phyloP scores from a whole-genome alignment of 2,329 filamentous ascomycete species.

The Corniculantispora saksenae region DNA sequence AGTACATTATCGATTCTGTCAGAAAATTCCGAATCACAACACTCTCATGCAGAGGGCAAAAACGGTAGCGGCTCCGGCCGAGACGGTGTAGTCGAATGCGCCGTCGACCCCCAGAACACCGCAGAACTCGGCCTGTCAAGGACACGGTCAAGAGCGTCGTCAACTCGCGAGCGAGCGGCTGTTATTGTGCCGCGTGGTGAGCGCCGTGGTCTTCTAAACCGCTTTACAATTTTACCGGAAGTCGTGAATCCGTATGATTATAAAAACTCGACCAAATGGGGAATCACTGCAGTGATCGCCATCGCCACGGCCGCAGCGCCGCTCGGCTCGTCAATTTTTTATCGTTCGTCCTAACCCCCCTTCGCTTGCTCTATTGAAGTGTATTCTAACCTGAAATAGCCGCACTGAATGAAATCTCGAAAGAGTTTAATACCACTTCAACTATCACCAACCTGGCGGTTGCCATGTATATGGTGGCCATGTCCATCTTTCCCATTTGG shows the following conservation, averaged over 20 bases:
- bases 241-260: constrained; percentile 77
- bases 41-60: neutral
- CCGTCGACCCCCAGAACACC: constrained; percentile 1
- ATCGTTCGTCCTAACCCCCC: constrained; percentile 57
- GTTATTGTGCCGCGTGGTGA: constrained; percentile 45
- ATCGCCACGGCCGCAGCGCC: constrained; percentile 76
- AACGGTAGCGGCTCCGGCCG: neutral
- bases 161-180: constrained; percentile 5
- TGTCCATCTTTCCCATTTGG: constrained; percentile 78
- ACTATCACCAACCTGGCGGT: constrained; percentile 17
- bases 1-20: neutral
- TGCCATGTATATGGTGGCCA: constrained; percentile 58
- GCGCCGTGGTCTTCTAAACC: constrained; percentile 72
- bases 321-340: constrained; percentile 81
- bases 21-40: neutral
- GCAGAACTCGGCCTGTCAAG: constrained; percentile 9
- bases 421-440: constrained; percentile 3
- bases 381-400: neutral
- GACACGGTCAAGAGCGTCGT: constrained; percentile 14
- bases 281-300: constrained; percentile 76
- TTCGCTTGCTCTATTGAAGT: too few species aligned
- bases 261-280: constrained; percentile 75
- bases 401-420: neutral
- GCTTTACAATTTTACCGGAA: constrained; percentile 73
- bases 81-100: neutral